phyloP scores from a whole-genome alignment of 805 yeast species.

The Starmerella sirachaensis region DNA sequence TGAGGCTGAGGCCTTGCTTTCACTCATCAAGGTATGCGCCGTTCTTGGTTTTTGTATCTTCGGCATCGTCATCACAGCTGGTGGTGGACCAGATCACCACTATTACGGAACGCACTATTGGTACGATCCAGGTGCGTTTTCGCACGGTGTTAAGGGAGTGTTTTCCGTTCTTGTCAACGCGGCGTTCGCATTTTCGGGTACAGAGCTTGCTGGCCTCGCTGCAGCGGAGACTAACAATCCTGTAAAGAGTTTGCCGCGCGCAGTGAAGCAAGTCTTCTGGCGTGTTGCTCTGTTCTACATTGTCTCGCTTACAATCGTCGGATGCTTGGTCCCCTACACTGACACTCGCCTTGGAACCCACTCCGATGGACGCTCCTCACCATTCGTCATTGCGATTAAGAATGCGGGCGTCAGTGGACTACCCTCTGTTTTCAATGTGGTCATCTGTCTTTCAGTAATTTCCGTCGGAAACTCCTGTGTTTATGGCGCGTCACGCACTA shows the following conservation, averaged over 20 bases:
- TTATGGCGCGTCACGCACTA: conserved; percentile 59
- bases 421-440: conserved; percentile 60
- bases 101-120: conserved; percentile 44
- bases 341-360: conserved; percentile 39
- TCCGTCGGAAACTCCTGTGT: conserved; percentile 69
- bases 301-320: conserved; percentile 42
- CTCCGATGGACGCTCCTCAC: conserved; percentile 56
- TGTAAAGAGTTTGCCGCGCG: conserved; percentile 52
- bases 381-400: conserved; percentile 58
- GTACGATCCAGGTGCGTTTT: conserved; percentile 58
- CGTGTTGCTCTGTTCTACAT: conserved; percentile 63
- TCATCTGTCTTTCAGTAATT: conserved; percentile 52
- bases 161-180: conserved; percentile 65
- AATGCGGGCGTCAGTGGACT: conserved; percentile 56
- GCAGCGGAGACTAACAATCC: conserved; percentile 71
- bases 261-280: conserved; percentile 76
- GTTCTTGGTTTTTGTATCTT: conserved; percentile 52
- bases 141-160: conserved; percentile 55
- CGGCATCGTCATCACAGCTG: conserved; percentile 38
- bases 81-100: conserved; percentile 49
- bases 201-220: conserved; percentile 62
- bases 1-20: conserved; percentile 57
- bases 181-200: conserved; percentile 65
- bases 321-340: conserved; percentile 62
- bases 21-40: conserved; percentile 46